These are phyloP conservation scores for Camellia japonica DNA, from an alignment of 148 eudicot species.

Conservation along the genomic window DNA sequence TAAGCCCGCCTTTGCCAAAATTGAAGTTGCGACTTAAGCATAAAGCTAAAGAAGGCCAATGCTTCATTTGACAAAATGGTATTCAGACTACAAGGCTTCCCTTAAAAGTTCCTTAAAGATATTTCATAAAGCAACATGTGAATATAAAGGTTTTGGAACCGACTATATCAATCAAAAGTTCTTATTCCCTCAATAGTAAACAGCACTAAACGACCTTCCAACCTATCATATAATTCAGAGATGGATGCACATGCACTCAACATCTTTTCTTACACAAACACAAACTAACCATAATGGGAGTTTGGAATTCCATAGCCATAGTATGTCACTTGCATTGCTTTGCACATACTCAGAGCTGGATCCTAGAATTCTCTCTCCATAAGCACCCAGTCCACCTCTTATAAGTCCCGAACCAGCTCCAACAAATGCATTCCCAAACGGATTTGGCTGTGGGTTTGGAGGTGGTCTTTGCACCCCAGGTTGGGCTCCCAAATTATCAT, in stretches of 20 bases:
- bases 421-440: conserved; percentile 73
- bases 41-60: neutral
- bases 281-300: neutral
- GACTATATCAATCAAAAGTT: neutral
- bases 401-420: conserved; percentile 83
- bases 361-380: conserved; percentile 87
- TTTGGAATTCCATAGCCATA: neutral
- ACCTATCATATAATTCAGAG: neutral
- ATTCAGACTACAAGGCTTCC: neutral
- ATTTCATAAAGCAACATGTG: conserved; percentile 2
- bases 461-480: conserved; percentile 56
- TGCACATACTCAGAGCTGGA: conserved; percentile 96
- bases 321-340: conserved; percentile 77
- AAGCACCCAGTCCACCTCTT: conserved; percentile 85
- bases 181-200: neutral
- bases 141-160: neutral
- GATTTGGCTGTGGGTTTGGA: conserved; percentile 55
- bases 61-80: neutral
- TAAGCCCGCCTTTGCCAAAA: neutral
- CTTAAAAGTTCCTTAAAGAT: neutral
- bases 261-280: no score
- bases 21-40: neutral
- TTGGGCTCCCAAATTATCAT: conserved; percentile 70
- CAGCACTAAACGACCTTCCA: neutral
- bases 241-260: neutral